Evolutionary conservation across 75 land plant species (phyloP).

Genomic region (Pinus tabuliformis): DNA sequence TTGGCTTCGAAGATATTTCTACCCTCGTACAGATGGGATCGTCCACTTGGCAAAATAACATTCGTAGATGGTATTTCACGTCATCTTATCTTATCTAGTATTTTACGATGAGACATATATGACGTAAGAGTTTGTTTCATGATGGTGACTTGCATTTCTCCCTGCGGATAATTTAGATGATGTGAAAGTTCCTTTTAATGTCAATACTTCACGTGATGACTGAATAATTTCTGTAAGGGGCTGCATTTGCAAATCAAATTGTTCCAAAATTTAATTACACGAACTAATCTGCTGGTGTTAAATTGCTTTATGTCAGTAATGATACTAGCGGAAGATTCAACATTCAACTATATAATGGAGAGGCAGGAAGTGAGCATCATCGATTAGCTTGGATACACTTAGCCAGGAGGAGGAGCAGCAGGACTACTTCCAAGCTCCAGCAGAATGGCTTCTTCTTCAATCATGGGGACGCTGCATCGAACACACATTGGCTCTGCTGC

Average conservation of each 20-base stretch:
- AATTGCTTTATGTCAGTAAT: no score
- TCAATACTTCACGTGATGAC: no score
- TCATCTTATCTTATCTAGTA: background rate
- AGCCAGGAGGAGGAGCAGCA: background rate
- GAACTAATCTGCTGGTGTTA: no score
- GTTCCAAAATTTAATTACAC: no score
- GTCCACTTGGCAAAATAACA: slow-evolving; percentile 1
- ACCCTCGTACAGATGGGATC: background rate
- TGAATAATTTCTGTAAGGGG: no score
- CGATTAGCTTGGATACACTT: background rate
- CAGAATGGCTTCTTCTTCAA: background rate
- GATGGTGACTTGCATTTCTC: no score
- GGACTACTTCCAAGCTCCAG: no score
- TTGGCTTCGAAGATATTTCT: background rate
- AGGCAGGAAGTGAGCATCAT: background rate
- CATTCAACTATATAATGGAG: background rate
- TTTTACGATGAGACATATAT: background rate
- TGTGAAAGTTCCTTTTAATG: no score
- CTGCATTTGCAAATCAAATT: no score
- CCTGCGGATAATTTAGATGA: no score
- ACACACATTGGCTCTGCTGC: background rate
- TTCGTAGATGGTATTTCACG: background rate
- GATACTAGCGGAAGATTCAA: background rate
- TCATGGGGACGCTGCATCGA: background rate
- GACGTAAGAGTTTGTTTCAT: no score